Base-by-base conservation (phyloP, 192 early-diverging fungal genomes). In the Coemansia brasiliensis region DNA sequence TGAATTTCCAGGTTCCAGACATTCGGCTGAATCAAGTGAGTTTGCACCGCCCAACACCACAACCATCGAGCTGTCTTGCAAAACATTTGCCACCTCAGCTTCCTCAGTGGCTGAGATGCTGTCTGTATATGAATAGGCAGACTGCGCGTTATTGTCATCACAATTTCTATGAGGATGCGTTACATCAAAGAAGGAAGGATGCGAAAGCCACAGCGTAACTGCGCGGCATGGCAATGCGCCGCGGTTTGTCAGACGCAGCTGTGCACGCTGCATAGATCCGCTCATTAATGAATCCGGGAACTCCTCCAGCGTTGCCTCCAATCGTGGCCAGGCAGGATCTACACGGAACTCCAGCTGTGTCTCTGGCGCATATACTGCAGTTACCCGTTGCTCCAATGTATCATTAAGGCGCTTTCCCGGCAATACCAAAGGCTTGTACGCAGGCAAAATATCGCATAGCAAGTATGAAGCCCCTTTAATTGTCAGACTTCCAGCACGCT, bases 211-310 rank as follows among this genome's bases (percentile, higher is more conserved):
- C 12, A 96, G 65, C 12, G 82, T 73, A 27, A 96, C 61, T 49
- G 82, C 83, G 12, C 79, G 83, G 24, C 97, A 67, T 5, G 90
- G 87, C 5, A 81, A 81, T 54, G 85, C 72, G 12, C 95, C 94
- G 26, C 87, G 85, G 76, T 98, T 98, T 27, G 82, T 89, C 13
- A 98, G 79, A 49, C 91, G 86, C 46, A 97, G 41, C 0, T 87
- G 83, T 0, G 86, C 72, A 17, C 83, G 79, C 22, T 80, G 80
- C 25, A 95, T 90, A 52, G 97, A 87, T 2, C 96, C 96, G 39
- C 88, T 88, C 24, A 93, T 74, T 18, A 99, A 68, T 2, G 82
- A 77, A 8, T 88, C 86, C 0, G 94, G 95, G 38, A 94, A 86
- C 24, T 75, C 71, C 27, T 88, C 87, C 45, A 97, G 89, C 0